Percentiles rank a stretch among this genome's conserved stretches.
phyloP scores from a whole-genome alignment of 2,329 filamentous ascomycete genomes.

The Xylariomycetidae sp. region DNA sequence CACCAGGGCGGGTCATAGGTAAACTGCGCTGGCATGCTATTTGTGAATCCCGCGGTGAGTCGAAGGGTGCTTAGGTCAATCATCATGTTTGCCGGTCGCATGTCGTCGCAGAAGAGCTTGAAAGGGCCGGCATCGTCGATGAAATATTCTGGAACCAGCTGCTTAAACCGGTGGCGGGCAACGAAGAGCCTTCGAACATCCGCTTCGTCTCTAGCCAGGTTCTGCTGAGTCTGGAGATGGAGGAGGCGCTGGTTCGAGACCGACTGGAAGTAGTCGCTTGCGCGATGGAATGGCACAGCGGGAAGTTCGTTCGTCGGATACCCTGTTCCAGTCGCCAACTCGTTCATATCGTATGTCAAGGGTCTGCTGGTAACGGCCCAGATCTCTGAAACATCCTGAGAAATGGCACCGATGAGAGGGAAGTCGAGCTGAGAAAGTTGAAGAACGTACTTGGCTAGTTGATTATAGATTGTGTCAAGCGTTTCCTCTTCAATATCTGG shows the following conservation, averaged over 20 bases:
- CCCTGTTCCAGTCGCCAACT: neutral
- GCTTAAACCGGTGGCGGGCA: too few relatives aligned
- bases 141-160: too few relatives aligned
- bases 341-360: conserved; percentile 6
- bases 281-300: too few relatives aligned
- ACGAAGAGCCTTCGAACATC: too few relatives aligned
- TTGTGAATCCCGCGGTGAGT: conserved; percentile 37
- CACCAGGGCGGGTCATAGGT: conserved; percentile 34
- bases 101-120: conserved; percentile 2
- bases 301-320: neutral
- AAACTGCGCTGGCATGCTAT: conserved; percentile 35
- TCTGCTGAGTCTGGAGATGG: too few relatives aligned
- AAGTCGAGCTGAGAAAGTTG: too few relatives aligned
- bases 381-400: neutral
- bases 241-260: too few relatives aligned
- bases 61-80: conserved; percentile 28
- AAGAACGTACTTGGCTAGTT: too few relatives aligned
- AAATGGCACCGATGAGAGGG: too few relatives aligned
- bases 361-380: conserved; percentile 3
- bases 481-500: conserved; percentile 13
- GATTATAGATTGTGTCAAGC: conserved; percentile 11
- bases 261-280: too few relatives aligned
- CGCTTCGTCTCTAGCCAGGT: too few relatives aligned
- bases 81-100: conserved; percentile 35
- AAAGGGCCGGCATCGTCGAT: conserved; percentile 1